Evolutionary conservation across 306 rosid species (phyloP), one percentile per base, ranked within the genome.

Genomic region (Trifolium dubium): DNA sequence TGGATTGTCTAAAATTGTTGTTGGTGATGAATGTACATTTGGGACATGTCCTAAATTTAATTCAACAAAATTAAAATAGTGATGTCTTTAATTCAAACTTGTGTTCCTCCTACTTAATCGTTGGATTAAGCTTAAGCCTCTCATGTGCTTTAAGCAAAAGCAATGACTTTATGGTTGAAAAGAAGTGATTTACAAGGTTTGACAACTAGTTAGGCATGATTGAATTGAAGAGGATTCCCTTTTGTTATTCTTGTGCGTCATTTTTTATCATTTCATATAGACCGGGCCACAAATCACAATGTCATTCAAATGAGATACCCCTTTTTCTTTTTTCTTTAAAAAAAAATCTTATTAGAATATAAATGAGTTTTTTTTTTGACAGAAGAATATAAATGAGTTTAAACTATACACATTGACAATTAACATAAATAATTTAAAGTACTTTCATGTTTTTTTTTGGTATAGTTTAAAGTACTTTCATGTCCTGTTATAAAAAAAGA

Each of bases 61-160:
- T 65, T 79, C 44, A 64, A 63, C 12, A 39, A 55, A 72, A 76
- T 37, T 13, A 44, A 50, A 61, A 23, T 14, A 71, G 71, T 74
- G 77, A 73, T 70, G 58, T 41, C 85, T 83, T 86, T 90, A 74
- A 82, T 83, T 86, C 81, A 83, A 88, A 79, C 80, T 85, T 76
- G 60, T 35, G 40, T 55, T 35, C 41, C 15, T 76, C 65, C 71
- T 41, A 31, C 8, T 56, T 65, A 74, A 79, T 73, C 14, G 29
- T 74, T 65, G 47, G 77, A 41, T 77, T 87, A 23, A 23, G 77
- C 35, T 77, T 87, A 81, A 65, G 77, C 76, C 60, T 46, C 28
- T 72, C 76, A 11, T 70, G 3, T 70, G 85, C 96, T 90, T 90
- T 86, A 80, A 85, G 81, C 81, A 70, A 85, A 88, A 90, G 96